A percentile compares a stretch with the other conserved stretches of the same genome.
These are phyloP conservation scores for Haematococcus sp. DNA, from an alignment of 139 green algal species.

Conservation along the genomic window DNA sequence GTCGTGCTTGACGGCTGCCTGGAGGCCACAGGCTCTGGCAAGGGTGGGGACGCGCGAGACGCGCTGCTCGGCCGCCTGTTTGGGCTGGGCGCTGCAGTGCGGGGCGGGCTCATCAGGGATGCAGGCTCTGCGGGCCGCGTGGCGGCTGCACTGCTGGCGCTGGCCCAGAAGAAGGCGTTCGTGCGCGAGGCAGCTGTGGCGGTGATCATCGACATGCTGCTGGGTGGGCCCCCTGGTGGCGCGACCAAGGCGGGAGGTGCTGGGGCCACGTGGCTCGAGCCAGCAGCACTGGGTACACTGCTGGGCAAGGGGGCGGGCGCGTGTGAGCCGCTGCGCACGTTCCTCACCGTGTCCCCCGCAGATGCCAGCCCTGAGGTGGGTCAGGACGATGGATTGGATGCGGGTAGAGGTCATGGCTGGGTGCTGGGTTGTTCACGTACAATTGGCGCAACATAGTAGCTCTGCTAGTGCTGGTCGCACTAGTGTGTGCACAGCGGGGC, in stretches of 20 bases:
- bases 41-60: conserved; percentile 60
- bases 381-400: background rate
- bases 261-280: background rate
- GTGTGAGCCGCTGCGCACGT: background rate
- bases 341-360: background rate
- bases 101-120: conserved; percentile 26
- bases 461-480: no score
- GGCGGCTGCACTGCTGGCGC: conserved; percentile 35
- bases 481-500: no score
- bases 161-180: conserved; percentile 63
- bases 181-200: conserved; percentile 59
- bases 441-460: no score
- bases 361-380: conserved; percentile 12
- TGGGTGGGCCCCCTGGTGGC: conserved; percentile 5
- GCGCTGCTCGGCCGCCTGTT: conserved; percentile 70
- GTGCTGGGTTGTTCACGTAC: no score
- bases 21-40: conserved; percentile 42
- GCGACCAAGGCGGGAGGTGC: no score
- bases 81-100: conserved; percentile 56
- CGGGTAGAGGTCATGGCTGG: no score
- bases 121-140: background rate
- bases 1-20: conserved; percentile 49
- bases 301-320: background rate
- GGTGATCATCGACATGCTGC: conserved; percentile 51
- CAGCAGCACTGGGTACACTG: conserved; percentile 9